phyloP scores from a whole-genome alignment of 495 filamentous ascomycete species.

The Penicillium coffeae region DNA sequence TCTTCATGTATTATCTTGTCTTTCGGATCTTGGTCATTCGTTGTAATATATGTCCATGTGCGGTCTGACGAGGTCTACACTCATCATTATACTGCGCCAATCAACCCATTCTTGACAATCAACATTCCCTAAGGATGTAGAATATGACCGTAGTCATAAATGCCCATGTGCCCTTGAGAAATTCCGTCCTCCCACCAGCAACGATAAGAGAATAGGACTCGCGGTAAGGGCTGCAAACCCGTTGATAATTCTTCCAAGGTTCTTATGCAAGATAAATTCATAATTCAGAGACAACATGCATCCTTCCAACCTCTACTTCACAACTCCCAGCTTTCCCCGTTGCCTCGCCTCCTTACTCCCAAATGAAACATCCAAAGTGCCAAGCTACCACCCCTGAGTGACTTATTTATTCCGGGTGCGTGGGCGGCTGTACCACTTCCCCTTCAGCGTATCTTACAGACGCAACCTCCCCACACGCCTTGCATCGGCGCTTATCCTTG shows the following conservation, averaged over 20 bases:
- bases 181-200: too few species aligned
- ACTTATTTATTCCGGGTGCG: slow-evolving; percentile 26
- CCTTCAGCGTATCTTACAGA: slow-evolving; percentile 40
- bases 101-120: background rate
- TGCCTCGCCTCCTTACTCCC: slow-evolving; percentile 5
- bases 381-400: background rate
- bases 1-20: slow-evolving; percentile 15
- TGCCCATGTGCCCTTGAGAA: too few species aligned
- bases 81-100: background rate
- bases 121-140: too few species aligned
- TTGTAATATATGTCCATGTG: background rate
- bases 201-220: too few species aligned
- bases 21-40: slow-evolving; percentile 6
- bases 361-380: background rate
- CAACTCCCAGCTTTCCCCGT: background rate
- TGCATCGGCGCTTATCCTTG: slow-evolving; percentile 70
- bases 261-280: too few species aligned
- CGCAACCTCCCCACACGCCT: slow-evolving; percentile 72
- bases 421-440: slow-evolving; percentile 41
- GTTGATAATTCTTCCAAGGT: too few species aligned
- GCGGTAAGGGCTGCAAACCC: too few species aligned
- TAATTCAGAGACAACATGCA: background rate
- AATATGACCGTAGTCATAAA: too few species aligned
- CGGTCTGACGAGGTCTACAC: background rate
- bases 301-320: background rate